Evolutionary conservation across 257 asterid genomes (phyloP), one percentile per base, ranked within the genome.

Genomic region (Scutellaria minor): DNA sequence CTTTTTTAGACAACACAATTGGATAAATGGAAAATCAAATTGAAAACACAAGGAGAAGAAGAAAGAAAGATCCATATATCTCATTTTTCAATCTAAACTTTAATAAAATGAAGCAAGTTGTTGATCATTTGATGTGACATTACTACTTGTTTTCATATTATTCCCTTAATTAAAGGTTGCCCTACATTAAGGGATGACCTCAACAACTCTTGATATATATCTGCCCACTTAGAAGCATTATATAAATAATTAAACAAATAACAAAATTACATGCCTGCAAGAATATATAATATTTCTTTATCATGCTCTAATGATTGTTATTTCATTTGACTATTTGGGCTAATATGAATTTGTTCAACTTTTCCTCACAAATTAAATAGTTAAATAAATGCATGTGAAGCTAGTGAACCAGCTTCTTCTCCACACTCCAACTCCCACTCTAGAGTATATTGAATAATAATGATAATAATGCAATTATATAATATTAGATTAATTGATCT

Each of bases 81-180:
- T 24, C 27, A 24, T 24, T 24, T 24, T 24, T 24, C 59, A 53
- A 53, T 12, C 37, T 18, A 53, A 18, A 53, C 5, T 7, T 53
- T 53, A 31, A 7, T 27, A 20, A 52, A 24, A 56, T 22, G 4
- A 56, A 27, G 41, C 14, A 9, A 35, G 24, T n/a, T 67, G 24
- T 20, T 75, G 58, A 75, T 68, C 54, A 75, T 66, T 18, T 64
- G 73, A 77, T 71, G 60, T 48, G 62, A 14, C 77, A 77, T 3
- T 27, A 14, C 77, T 41, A 22, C n/a, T n/a, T n/a, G 64, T 13
- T 57, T 64, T 22, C 73, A 44, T 39, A 6, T 44, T 22, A 64
- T 45, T 45, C 6, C 64, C 56, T 52, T 42, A 31, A 51, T 15
- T 24, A 27, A 51, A 48, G 27, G 15, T 41, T 39, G 20, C 51